Evolutionary conservation across 345 rosid genomes (phyloP).

Genomic region (Ricinus communis): DNA sequence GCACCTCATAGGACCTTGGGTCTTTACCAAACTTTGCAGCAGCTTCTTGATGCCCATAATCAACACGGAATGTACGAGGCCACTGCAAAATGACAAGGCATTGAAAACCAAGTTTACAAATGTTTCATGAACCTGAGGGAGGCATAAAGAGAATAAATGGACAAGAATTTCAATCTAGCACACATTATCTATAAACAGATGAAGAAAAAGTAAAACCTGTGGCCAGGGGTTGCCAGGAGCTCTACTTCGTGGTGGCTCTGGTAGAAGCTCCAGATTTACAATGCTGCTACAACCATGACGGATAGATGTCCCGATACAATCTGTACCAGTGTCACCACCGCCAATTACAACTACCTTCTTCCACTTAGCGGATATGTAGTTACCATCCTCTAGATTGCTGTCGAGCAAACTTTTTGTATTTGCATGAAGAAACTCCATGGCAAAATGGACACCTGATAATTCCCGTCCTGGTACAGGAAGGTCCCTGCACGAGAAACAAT

Average conservation of each 20-base stretch:
- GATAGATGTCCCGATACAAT: constrained; percentile 95
- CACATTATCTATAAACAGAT: not conserved
- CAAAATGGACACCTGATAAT: constrained; percentile 87
- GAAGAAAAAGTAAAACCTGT: constrained; percentile 51
- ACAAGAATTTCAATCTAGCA: not conserved
- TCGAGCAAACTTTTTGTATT: constrained; percentile 99
- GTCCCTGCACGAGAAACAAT: constrained; percentile 58
- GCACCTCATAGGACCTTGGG: constrained; percentile 86
- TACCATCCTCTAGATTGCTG: constrained; percentile 74
- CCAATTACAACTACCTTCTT: constrained; percentile 97
- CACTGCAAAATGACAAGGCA: constrained; percentile 51
- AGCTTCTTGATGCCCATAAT: constrained; percentile 98
- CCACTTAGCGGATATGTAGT: constrained; percentile 84
- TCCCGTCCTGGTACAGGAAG: constrained; percentile 94
- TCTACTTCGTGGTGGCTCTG: constrained; percentile 80
- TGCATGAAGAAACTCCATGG: constrained; percentile 96
- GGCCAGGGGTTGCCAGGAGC: constrained; percentile 99
- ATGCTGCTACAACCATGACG: constrained; percentile 85
- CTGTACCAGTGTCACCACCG: constrained; percentile 99
- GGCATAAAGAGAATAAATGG: not conserved
- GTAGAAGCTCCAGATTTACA: constrained; percentile 88
- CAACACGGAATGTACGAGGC: constrained; percentile 93
- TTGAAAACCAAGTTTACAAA: not conserved
- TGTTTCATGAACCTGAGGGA: not conserved
- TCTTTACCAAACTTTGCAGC: constrained; percentile 81